Conservation (phyloP, 2,329 filamentous ascomycete genomes). For the Aspergillus fumigatus region DNA sequence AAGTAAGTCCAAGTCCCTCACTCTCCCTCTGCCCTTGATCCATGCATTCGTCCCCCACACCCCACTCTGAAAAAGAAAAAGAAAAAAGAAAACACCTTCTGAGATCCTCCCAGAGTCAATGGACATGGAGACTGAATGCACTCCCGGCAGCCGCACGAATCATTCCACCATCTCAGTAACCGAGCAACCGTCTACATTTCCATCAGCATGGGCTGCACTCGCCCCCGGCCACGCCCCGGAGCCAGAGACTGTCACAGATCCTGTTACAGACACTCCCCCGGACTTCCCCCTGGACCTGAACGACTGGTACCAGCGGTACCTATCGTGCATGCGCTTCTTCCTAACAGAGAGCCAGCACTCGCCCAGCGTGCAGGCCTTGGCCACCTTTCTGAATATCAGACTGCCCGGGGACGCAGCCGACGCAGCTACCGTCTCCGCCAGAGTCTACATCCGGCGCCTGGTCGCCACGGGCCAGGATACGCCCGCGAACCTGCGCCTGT, state of each 20-base stretch:
- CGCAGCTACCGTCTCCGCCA: conserved; percentile 55
- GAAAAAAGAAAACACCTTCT: conserved; percentile 53
- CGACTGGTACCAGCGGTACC: conserved; percentile 86
- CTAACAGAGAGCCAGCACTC: conserved; percentile 82
- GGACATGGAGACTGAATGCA: conserved; percentile 25
- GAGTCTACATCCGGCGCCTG: conserved; percentile 86
- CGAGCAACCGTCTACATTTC: not conserved
- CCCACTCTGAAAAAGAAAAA: too few species aligned
- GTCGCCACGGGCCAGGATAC: conserved; percentile 90
- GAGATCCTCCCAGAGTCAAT: conserved; percentile 22
- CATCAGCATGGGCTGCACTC: conserved; percentile 8
- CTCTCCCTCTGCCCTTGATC: too few species aligned
- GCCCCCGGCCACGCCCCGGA: conserved; percentile 3
- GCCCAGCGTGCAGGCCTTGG: conserved; percentile 73
- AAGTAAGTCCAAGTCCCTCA: conserved; percentile 24
- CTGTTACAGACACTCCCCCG: not conserved
- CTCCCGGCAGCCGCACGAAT: conserved; percentile 20
- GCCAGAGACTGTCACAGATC: not conserved
- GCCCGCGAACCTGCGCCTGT: conserved; percentile 75
- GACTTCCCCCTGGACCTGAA: conserved; percentile 58
- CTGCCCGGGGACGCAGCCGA: conserved; percentile 57
- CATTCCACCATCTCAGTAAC: conserved; percentile 6
- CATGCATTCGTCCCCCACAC: not conserved
- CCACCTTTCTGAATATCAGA: conserved; percentile 86
- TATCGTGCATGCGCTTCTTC: conserved; percentile 82